These are phyloP conservation scores for Microsporum canis DNA, from an alignment of 2,329 filamentous ascomycete species.

Conservation along the genomic window DNA sequence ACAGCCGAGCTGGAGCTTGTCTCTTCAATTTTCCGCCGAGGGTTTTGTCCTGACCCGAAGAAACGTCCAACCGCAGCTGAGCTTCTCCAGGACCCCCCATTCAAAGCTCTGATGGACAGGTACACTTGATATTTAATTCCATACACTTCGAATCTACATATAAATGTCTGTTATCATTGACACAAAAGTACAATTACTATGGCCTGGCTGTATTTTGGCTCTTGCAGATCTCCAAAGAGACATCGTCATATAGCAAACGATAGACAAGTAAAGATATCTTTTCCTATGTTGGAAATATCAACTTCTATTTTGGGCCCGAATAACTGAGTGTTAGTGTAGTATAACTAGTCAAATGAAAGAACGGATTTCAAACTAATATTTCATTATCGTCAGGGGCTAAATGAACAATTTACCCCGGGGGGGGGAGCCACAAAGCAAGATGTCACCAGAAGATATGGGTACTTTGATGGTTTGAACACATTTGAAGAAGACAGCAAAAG, in stretches of 20 bases:
- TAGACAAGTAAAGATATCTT: neutral
- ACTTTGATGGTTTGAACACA: neutral
- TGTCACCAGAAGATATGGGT: neutral
- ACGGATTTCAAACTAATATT: neutral
- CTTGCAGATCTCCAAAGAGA: no score
- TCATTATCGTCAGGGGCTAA: neutral
- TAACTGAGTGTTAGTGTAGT: neutral
- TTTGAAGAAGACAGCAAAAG: neutral
- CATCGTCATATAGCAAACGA: neutral
- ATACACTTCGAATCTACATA: neutral
- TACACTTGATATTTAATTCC: neutral
- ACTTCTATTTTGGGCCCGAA: neutral
- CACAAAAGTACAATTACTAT: no score
- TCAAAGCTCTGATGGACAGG: neutral
- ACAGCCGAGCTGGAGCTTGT: neutral
- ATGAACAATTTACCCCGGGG: conserved; percentile 1
- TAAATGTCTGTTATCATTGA: no score
- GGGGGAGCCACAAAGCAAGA: neutral
- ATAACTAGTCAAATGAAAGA: neutral
- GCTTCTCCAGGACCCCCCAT: neutral
- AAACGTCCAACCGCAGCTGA: neutral
- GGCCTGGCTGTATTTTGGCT: no score
- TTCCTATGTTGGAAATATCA: neutral
- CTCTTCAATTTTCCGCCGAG: neutral
- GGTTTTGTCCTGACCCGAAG: neutral